Base-by-base conservation (phyloP, 768 basidiomycete genomes). In the Termitomyces sp. region DNA sequence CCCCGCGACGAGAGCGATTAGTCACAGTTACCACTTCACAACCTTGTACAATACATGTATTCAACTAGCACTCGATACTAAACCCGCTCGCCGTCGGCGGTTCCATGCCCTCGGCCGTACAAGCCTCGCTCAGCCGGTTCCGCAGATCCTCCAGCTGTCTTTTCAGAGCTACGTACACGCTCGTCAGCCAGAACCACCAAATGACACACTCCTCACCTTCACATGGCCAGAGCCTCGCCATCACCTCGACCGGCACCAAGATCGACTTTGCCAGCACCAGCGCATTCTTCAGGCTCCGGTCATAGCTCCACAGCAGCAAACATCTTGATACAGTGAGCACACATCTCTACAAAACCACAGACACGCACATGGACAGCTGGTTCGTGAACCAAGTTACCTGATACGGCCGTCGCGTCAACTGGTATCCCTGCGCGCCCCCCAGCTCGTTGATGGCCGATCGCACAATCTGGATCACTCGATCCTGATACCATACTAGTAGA, bases 171-270 rank as follows among this genome's bases (percentile, higher is more conserved):
- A 53, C 28, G 22, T 1, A 16, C 26, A 51, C 37, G 31, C 48
- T 18, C 50, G 28, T 26, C 24, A 18, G 4, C 9, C 20, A n/a
- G 44, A 31, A n/a, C 15, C 2, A 16, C 22, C 44, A 10, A 18
- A 57, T 44, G 47, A 9, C 56, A 18, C 3, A 6, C 37, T 37
- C 70, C 75, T 54, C 65, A 81, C 80, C 61, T 10, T 72, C 66
- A 64, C 78, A 79, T 5, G 86, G 87, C 89, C 90, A 92, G 31
- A 90, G 73, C 24, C 76, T 76, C 62, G 86, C 87, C 68, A 90
- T 76, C 16, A 82, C 80, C 55, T 91, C 88, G 36, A 89, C 73
- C 2, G 85, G 80, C 10, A 77, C 65, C 28, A 90, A 72, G 56
- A 91, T 81, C 0, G 77, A 75, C 66, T 88, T 88, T 6, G 81